Percentiles rank a stretch among this genome's conserved stretches.
Evolutionary conservation across 208 protist genomes (phyloP).

Genomic region (Balamuthia mandrillaris): DNA sequence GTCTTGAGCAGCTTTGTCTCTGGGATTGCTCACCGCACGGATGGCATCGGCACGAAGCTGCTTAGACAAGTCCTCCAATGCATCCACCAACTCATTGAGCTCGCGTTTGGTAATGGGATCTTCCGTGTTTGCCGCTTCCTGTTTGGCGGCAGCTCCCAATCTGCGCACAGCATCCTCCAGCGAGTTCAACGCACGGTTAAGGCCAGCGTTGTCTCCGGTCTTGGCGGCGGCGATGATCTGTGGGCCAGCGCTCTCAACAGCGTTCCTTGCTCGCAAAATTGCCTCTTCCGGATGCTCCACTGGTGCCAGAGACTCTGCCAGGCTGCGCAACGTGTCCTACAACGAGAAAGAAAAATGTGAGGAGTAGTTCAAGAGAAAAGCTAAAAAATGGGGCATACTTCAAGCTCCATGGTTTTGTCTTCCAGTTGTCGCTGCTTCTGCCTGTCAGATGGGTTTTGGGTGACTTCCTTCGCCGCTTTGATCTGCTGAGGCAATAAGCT

Average conservation of each 20-base stretch:
- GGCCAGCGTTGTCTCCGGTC: background rate
- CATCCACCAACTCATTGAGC: background rate
- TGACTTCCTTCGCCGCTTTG: background rate
- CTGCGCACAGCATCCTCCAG: constrained; percentile 8
- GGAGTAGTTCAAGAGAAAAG: too few relatives aligned
- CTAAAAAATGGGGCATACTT: too few relatives aligned
- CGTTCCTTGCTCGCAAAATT: too few relatives aligned
- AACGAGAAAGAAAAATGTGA: too few relatives aligned
- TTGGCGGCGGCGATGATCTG: background rate
- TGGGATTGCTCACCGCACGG: background rate
- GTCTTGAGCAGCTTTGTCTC: background rate
- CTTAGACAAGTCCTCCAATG: background rate
- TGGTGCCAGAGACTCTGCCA: too few relatives aligned
- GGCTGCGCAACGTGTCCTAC: too few relatives aligned
- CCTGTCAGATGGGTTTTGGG: background rate
- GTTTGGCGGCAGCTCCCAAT: background rate
- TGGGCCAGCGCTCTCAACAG: background rate
- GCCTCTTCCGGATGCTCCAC: too few relatives aligned
- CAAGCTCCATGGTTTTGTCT: too few relatives aligned
- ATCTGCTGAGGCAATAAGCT: background rate
- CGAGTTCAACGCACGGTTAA: background rate
- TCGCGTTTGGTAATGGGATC: background rate
- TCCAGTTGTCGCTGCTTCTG: background rate
- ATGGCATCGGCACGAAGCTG: background rate
- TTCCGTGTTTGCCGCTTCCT: background rate